Percentiles rank a stretch among this genome's conserved stretches.
These are phyloP conservation scores for Phoenix dactylifera DNA, from an alignment of 176 grass and related monocot genomes.

Conservation along the genomic window DNA sequence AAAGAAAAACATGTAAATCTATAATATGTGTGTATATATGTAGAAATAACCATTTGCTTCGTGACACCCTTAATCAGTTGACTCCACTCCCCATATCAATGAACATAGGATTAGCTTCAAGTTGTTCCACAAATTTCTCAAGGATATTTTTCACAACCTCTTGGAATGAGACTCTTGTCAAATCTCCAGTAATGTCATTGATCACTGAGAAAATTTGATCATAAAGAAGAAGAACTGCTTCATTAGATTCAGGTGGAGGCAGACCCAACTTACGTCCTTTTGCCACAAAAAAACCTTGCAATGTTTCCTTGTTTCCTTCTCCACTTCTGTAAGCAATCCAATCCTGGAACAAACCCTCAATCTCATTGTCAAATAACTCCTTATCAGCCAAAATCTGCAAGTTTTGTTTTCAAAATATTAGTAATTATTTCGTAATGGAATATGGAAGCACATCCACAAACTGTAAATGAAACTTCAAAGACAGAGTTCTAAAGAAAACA, in stretches of 20 bases:
- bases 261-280: background rate
- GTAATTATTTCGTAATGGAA: too few relatives aligned
- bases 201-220: background rate
- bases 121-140: background rate
- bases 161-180: background rate
- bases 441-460: too few relatives aligned
- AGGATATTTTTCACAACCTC: background rate
- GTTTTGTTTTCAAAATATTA: background rate
- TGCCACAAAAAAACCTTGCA: background rate
- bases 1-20: too few relatives aligned
- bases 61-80: background rate
- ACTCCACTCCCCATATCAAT: background rate
- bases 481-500: too few relatives aligned
- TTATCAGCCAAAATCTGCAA: background rate
- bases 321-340: background rate
- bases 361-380: background rate
- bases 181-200: background rate
- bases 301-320: background rate
- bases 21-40: too few relatives aligned
- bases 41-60: too few relatives aligned
- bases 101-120: constrained; percentile 2
- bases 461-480: too few relatives aligned
- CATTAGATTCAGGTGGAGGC: constrained; percentile 1
- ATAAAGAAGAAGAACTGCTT: background rate
- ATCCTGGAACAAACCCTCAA: background rate